These are phyloP conservation scores for Pleurotus tuber-regium DNA, from an alignment of 768 basidiomycete species.

Conservation along the genomic window DNA sequence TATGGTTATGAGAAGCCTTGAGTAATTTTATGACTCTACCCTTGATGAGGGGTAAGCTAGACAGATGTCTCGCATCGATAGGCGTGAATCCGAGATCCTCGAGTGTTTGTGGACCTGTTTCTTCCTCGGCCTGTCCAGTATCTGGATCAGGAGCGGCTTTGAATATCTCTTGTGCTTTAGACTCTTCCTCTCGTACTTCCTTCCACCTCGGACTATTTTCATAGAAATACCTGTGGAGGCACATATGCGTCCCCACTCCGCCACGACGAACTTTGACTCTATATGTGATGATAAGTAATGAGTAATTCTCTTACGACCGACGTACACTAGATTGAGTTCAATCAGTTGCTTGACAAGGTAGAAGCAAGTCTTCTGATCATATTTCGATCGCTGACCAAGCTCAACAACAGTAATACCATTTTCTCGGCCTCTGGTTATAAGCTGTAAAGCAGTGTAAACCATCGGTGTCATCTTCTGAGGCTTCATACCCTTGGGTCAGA, in stretches of 20 bases:
- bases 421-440: slow-evolving; percentile 80
- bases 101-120: slow-evolving; percentile 26
- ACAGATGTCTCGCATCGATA: slow-evolving; percentile 75
- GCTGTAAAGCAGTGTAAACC: slow-evolving; percentile 82
- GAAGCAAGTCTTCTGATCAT: slow-evolving; percentile 89
- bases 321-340: slow-evolving; percentile 73
- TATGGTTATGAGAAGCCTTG: slow-evolving; percentile 63
- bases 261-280: slow-evolving; percentile 78
- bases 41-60: slow-evolving; percentile 70
- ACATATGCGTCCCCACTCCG: slow-evolving; percentile 74
- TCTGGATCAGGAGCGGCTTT: slow-evolving; percentile 8
- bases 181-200: slow-evolving; percentile 70
- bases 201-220: slow-evolving; percentile 75
- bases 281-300: background rate
- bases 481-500: slow-evolving; percentile 33
- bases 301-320: slow-evolving; percentile 1
- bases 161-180: slow-evolving; percentile 36
- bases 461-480: slow-evolving; percentile 78
- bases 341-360: slow-evolving; percentile 79
- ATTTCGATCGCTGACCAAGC: slow-evolving; percentile 72
- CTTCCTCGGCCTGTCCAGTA: slow-evolving; percentile 11
- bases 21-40: slow-evolving; percentile 71
- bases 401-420: slow-evolving; percentile 76
- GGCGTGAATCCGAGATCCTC: slow-evolving; percentile 59
- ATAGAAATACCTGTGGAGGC: slow-evolving; percentile 83